Base-by-base conservation (phyloP, 495 filamentous ascomycete species). In the Aspergillus bertholletiae region DNA sequence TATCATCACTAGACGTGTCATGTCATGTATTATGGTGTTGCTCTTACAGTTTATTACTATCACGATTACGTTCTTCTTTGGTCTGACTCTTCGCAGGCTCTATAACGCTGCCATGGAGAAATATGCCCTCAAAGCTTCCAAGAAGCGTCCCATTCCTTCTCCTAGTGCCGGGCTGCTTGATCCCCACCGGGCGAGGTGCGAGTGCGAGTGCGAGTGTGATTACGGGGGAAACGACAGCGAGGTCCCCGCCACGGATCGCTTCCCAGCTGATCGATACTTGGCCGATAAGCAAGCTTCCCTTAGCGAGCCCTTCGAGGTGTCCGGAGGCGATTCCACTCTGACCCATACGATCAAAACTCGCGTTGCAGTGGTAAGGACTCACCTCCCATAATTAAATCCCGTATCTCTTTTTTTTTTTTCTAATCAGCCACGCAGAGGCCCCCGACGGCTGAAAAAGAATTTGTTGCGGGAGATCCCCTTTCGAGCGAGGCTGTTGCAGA, bases 401-500 rank as follows among this genome's bases (percentile, higher is more conserved):
- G 15, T 6, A 12, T 26, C 22, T 13, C 9, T 22, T 7, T 46
- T n/a, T n/a, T n/a, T n/a, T n/a, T n/a, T n/a, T n/a, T n/a, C n/a
- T n/a, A n/a, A n/a, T n/a, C n/a, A n/a, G n/a, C n/a, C n/a, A n/a
- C n/a, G n/a, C n/a, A n/a, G n/a, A n/a, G n/a, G n/a, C n/a, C n/a
- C n/a, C n/a, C n/a, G n/a, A n/a, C n/a, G n/a, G n/a, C 30, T 13
- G 30, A 34, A 6, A 13, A 12, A 13, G 12, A 11, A 8, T 9
- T 2, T 34, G 12, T 13, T 34, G 9, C 6, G 12, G 30, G 30
- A 13, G 2, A 27, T 7, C 43, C 56, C 30, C 53, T 67, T 9
- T 66, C 83, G 1, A 72, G 79, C 43, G 76, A 82, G 4, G 73
- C 74, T 5, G 73, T 93, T 49, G 78, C 85, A 39, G 76, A 80